Percentiles rank a stretch among this genome's conserved stretches.
Conservation (phyloP, 805 yeast genomes). For the Metschnikowia cubensis region DNA sequence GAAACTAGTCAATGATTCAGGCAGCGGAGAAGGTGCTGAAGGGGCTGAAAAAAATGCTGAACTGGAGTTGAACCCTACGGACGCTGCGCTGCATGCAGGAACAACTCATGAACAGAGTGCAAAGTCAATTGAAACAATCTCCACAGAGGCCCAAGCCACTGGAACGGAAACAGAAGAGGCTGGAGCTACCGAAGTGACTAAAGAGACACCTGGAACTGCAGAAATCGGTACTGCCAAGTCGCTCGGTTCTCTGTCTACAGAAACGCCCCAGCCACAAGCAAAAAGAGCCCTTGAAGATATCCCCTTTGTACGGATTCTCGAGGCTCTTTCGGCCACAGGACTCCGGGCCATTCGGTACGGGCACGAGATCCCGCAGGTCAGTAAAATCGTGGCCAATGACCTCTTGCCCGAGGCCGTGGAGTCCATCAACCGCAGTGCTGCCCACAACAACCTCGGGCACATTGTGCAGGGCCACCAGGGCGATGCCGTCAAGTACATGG, state of each 20-base stretch:
- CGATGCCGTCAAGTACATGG: slow-evolving; percentile 88
- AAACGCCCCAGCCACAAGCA: background rate
- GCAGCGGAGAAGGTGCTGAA: background rate
- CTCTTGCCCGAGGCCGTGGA: slow-evolving; percentile 80
- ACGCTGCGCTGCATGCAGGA: background rate
- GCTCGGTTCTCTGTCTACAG: background rate
- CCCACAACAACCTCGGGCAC: slow-evolving; percentile 55
- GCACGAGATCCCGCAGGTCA: slow-evolving; percentile 77
- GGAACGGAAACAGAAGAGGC: too few relatives aligned
- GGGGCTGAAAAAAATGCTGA: too few relatives aligned
- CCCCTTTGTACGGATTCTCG: slow-evolving; percentile 56
- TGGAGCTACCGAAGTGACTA: too few relatives aligned
- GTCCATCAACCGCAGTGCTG: slow-evolving; percentile 68
- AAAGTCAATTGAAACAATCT: too few relatives aligned
- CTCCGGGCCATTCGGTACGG: slow-evolving; percentile 91
- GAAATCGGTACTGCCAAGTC: too few relatives aligned
- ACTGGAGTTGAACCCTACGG: background rate
- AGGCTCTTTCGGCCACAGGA: slow-evolving; percentile 94
- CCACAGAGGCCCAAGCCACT: too few relatives aligned
- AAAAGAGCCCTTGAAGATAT: background rate
- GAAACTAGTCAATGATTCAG: background rate
- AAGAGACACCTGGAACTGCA: too few relatives aligned
- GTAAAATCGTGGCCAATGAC: slow-evolving; percentile 83
- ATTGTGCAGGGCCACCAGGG: slow-evolving; percentile 69
- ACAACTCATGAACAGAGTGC: too few relatives aligned